phyloP scores from a whole-genome alignment of 352 stramenopile species.

The Phytophthora ohioensis region DNA sequence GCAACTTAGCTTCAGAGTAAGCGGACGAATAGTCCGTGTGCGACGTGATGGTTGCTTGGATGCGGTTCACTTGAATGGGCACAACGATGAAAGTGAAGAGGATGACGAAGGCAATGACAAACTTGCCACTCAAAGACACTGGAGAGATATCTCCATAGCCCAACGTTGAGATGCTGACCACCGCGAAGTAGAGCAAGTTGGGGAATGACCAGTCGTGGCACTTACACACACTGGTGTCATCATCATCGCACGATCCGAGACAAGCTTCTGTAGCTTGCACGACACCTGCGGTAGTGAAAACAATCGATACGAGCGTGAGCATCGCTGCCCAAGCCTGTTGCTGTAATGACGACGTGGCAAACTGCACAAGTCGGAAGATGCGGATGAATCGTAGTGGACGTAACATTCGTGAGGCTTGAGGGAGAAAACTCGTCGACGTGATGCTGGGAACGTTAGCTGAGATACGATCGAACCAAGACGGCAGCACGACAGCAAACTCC shows the following conservation, averaged over 20 bases:
- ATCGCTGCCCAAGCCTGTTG: constrained; percentile 67
- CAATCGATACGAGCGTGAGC: constrained; percentile 77
- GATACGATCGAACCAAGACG: constrained; percentile 63
- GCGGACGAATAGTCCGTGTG: constrained; percentile 84
- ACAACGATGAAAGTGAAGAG: constrained; percentile 86
- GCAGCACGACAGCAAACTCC: constrained; percentile 70
- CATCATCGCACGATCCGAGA: constrained; percentile 29
- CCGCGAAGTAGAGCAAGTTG: constrained; percentile 84
- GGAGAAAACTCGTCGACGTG: constrained; percentile 22
- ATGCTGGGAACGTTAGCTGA: constrained; percentile 29
- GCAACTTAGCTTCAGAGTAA: constrained; percentile 74
- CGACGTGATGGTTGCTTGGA: constrained; percentile 80
- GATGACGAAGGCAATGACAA: constrained; percentile 84
- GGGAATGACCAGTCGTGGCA: constrained; percentile 76
- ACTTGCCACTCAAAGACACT: constrained; percentile 70
- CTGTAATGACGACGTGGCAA: constrained; percentile 77
- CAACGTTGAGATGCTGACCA: constrained; percentile 88
- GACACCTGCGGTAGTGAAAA: constrained; percentile 72
- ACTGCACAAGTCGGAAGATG: constrained; percentile 77
- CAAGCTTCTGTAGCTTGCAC: constrained; percentile 79
- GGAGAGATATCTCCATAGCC: constrained; percentile 86
- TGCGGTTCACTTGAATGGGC: constrained; percentile 79
- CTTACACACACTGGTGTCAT: constrained; percentile 38
- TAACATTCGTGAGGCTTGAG: constrained; percentile 48
- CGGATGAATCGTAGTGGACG: constrained; percentile 73